Evolutionary conservation across 1,284 basidiomycete species (phyloP), one percentile per base, ranked within the genome.

Genomic region (Tilletia caries): DNA sequence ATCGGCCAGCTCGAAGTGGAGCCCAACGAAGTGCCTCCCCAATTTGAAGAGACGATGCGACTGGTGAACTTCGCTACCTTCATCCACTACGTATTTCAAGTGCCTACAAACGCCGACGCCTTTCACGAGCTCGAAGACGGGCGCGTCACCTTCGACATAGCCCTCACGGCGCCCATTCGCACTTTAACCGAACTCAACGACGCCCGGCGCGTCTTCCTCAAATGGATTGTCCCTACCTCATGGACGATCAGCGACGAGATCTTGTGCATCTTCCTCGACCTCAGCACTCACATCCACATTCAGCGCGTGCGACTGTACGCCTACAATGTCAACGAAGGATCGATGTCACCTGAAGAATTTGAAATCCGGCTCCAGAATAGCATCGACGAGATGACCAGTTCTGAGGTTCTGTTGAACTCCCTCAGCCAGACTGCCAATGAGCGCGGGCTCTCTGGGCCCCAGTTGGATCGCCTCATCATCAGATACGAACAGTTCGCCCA

Each of bases 21-120:
- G 18, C 13, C 66, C 6, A 70, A 67, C 0, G 66, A 72, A n/a
- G 33, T 65, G 10, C 67, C 46, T 3, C 70, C 71, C 4, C 72
- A 74, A 6, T 71, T 69, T 2, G 71, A 77, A 37, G 76, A 77
- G 18, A 71, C 73, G 3, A 73, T 79, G 73, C 70, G 68, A 48
- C 73, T 79, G 69, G 77, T 73, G 69, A 79, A 79, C 54, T 75
- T 74, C 34, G 77, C 77, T 15, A 77, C 77, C 2, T 79, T 79
- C 67, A 73, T 79, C 0, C 75, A 77, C 64, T 77, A 77, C 70
- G 68, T 79, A 27, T 76, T 74, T 37, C 75, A 76, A 58, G 67
- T 76, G 5, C 75, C 73, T 0, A 65, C 64, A n/a, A 65, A 73
- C 23, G 66, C 68, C 2, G 67, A 46, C 2, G 64, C 50, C 20